A percentile compares a stretch with the other conserved stretches of the same genome.
Conservation (phyloP, 352 stramenopile species). For the Globisporangium camurandrum region DNA sequence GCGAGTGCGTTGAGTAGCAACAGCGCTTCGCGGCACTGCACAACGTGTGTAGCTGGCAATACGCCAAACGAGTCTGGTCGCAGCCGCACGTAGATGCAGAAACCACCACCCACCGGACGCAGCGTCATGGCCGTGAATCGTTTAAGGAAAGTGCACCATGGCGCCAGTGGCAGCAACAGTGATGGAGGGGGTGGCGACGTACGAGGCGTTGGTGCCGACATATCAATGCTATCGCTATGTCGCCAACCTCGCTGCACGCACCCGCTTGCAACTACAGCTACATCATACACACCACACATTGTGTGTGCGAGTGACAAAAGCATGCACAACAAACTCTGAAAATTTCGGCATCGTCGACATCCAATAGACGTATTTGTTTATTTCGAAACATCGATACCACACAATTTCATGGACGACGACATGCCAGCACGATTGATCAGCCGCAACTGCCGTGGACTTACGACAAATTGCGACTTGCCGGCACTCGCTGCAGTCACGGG, state of each 20-base stretch:
- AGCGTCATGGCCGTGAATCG: not conserved
- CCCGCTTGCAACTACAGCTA: too few species aligned
- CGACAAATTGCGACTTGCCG: conserved; percentile 24
- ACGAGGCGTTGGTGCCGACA: too few species aligned
- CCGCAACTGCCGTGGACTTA: conserved; percentile 36
- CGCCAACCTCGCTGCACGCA: too few species aligned
- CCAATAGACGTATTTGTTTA: too few species aligned
- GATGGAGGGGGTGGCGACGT: too few species aligned
- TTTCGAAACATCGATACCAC: not conserved
- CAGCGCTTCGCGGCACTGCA: conserved; percentile 5
- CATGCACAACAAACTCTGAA: too few species aligned
- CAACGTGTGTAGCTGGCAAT: not conserved
- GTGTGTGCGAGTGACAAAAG: too few species aligned
- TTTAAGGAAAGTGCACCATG: conserved; percentile 10
- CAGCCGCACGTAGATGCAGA: conserved; percentile 6
- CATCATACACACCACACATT: too few species aligned
- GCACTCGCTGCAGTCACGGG: conserved; percentile 33
- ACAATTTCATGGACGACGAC: conserved; percentile 2
- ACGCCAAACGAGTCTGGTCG: not conserved
- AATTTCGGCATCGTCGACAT: too few species aligned
- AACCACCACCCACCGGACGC: not conserved
- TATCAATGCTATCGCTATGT: too few species aligned
- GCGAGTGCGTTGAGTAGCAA: conserved; percentile 6
- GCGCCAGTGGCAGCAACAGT: too few species aligned
- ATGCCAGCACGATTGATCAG: conserved; percentile 16